Evolutionary conservation across 768 basidiomycete species (phyloP), one percentile per base, ranked within the genome.

Genomic region (Brasilioporus rufonigricans): DNA sequence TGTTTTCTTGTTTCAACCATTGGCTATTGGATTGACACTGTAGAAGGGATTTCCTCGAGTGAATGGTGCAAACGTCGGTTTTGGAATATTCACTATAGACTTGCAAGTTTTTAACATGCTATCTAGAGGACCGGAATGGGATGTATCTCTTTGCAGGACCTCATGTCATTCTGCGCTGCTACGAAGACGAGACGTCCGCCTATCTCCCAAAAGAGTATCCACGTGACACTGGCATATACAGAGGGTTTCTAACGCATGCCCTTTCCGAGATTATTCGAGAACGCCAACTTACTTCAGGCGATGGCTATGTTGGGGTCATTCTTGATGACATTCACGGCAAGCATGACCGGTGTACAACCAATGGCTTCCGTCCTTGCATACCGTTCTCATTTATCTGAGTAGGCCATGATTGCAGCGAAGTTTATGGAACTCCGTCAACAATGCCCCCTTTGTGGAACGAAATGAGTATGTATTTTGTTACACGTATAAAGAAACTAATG

Each of bases 81-180:
- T 44, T 4, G 40, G 5, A 24, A n/a, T 4, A 5, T 14, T 24
- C 5, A 7, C 12, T 41, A 41, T 14, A 36, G 13, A 16, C 16
- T 18, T 36, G 35, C 14, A 36, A 16, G 14, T 10, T 5, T 11
- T n/a, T 10, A 11, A 8, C 16, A 18, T 18, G 13, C 16, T 18
- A 5, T 5, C 2, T 12, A 57, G 55, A 46, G 9, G 43, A 56
- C 33, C 38, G 32, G 26, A 3, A 33, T 1, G 57, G 55, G 5
- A n/a, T 51, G 29, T 57, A 16, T 36, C 55, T 57, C 18, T 57
- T 57, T 51, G 55, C 57, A 19, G 55, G 53, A n/a, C 57, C 57
- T 10, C 54, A 51, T 16, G 8, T 32, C 19, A 16, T 58, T 32
- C 45, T 58, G 32, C 49, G 44, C 12, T 58, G 57, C 27, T 31